phyloP scores from a whole-genome alignment of 1,284 basidiomycete genomes.

The Grifola frondosa region DNA sequence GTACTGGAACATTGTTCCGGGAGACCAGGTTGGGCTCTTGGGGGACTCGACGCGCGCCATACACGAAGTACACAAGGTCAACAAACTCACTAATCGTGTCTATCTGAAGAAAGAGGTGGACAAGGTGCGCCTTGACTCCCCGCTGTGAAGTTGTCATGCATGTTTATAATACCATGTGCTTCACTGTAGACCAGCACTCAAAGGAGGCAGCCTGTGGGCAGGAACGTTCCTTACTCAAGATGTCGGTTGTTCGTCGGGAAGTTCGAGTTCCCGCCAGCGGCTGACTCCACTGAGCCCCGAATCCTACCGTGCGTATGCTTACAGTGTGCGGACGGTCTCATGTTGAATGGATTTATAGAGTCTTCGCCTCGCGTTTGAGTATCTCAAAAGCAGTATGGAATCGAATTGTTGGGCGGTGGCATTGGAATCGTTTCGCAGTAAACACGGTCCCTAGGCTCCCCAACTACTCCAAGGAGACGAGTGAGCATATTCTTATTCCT shows the following conservation, averaged over 20 bases:
- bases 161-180: neutral
- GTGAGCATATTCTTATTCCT: constrained; percentile 47
- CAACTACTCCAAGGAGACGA: constrained; percentile 37
- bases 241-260: constrained; percentile 75
- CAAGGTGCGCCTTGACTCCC: constrained; percentile 38
- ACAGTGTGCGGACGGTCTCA: neutral
- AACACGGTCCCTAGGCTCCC: constrained; percentile 62
- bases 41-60: constrained; percentile 60
- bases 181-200: neutral
- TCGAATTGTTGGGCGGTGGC: constrained; percentile 46
- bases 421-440: constrained; percentile 68
- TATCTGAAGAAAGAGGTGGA: constrained; percentile 54
- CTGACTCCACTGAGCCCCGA: constrained; percentile 40
- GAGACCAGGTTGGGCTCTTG: constrained; percentile 71
- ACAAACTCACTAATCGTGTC: constrained; percentile 70
- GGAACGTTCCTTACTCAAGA: constrained; percentile 71
- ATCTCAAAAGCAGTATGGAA: constrained; percentile 61
- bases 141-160: neutral
- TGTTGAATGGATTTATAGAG: constrained; percentile 39
- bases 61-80: constrained; percentile 70
- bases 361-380: constrained; percentile 71
- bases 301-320: constrained; percentile 45
- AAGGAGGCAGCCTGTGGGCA: constrained; percentile 30
- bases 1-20: constrained; percentile 83
- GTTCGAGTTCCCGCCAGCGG: constrained; percentile 52